Evolutionary conservation across 148 eudicot species (phyloP), one percentile per base, ranked within the genome.

Genomic region (Polygonum aviculare): DNA sequence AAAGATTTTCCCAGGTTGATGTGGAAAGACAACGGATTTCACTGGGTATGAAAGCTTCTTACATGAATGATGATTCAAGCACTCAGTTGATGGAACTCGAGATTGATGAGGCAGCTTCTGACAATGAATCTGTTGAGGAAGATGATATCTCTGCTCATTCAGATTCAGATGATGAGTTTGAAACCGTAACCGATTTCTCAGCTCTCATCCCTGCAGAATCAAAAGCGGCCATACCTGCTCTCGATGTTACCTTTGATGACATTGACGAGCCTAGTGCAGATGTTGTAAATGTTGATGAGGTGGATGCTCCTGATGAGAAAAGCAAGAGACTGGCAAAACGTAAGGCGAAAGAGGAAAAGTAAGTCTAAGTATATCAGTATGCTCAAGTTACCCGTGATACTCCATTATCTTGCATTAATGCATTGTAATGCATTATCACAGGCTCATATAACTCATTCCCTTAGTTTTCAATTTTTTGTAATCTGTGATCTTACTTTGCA

Each of bases 21-120:
- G 79, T 75, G 77, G 98, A 94, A 51, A 87, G 89, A 73, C 85
- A 86, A 38, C 78, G 98, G 63, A 77, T 94, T 60, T 85, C 97
- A 72, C 90, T 94, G 74, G 98, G 97, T 79, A 90, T 92, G 97
- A 94, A 92, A 83, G 50, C 80, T 52, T 89, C 97, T 49, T 89
- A 90, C 81, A 59, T 94, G 40, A 44, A 49, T 49, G 85, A 86
- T 50, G 85, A 78, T 76, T 62, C 62, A 33, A 77, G 67, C 65
- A 78, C 33, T 67, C 47, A 69, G 79, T 26, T 82, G 75, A 76
- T 77, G 21, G 44, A n/a, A 35, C 74, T 75, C 65, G 79, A 71
- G 50, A 77, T 82, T 51, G 85, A 81, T 73, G 79, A 79, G 76
- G 79, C n/a, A 38, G 15, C 69, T 54, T 69, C 31, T 18, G 80